Base-by-base conservation (phyloP, 73 alveolate genomes). In the Paramecium tetraurelia region DNA sequence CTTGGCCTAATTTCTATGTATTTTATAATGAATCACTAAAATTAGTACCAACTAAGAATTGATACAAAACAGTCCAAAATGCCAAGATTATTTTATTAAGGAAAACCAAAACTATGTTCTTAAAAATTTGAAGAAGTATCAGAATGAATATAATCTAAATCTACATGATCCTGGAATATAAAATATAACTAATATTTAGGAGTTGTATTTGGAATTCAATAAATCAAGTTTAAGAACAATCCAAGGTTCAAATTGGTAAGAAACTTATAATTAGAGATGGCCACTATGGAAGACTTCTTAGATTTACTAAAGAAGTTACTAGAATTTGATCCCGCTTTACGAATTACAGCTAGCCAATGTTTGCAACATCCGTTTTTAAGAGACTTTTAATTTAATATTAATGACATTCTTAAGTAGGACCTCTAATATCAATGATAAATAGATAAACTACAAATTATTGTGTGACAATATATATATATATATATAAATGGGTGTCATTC, bases 231-330 rank as follows among this genome's bases (percentile, higher is more conserved):
- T 63, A 31, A 63, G 53, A 63, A 63, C 84, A 63, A 63, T 63
- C 84, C 46, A 63, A 63, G 84, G 84, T 63, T 63, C 84, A 63
- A 63, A 63, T 63, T 27, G 84, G 84, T 63, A 63, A 63, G 84
- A 63, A 63, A 63, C 84, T 27, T 63, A 63, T 63, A 63, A 63
- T 63, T 63, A 63, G 84, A 63, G 84, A 63, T 63, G 84, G 84
- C 53, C 41, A 33, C 46, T 33, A 31, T 63, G 84, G 84, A 63
- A 27, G 22, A 27, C 84, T 63, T 63, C 53, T 46, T 80, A 43
- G 93, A 86, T 86, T 72, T 86, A 57, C 36, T 86, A 58, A 59
- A 72, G 76, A 86, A 68, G 50, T 36, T 86, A 50, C 93, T 86
- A 38, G 93, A 59, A 35, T 58, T 57, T 58, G 89, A 86, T 86